Base-by-base conservation (phyloP, 129 eudicot genomes). In the Flaveria brownii region DNA sequence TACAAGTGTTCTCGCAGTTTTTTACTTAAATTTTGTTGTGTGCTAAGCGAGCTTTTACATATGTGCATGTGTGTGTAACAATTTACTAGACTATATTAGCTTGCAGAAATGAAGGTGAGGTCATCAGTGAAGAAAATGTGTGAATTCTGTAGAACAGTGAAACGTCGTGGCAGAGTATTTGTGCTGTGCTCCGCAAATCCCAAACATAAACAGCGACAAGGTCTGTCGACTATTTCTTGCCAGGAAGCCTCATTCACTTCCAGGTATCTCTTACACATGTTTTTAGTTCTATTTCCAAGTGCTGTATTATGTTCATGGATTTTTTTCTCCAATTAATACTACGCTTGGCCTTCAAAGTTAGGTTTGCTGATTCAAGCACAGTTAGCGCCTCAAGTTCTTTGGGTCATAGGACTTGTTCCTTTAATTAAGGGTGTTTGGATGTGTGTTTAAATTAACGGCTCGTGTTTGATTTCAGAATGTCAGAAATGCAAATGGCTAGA, bases 111-210 rank as follows among this genome's bases (percentile, higher is more conserved):
- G 86, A 82, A 82, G 86, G 86, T 82, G 49, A 72, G 86, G 65
- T 82, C 86, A 2, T 82, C 86, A 36, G 86, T 82, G 75, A 82
- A 82, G 86, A 82, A 77, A 82, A 77, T 82, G 86, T 82, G 86
- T 67, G 86, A 77, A 49, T 82, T 77, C 46, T 82, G 86, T 57
- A 78, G 75, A 82, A 82, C 82, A 60, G 86, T 82, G 70, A 82
- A 82, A 50, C 86, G 86, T 66, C 86, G 86, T 56, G 86, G 86
- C 51, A 77, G 82, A 82, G 86, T 82, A 9, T 82, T 77, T 74
- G 79, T 82, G 56, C 9, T 77, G 18, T 82, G 86, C 56, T 28
- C 86, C 0, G 86, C 86, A n/a, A 82, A 82, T 77, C 86, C 86
- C 49, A 82, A 82, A 76, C 86, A 82, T 72, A 82, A 82, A 73